Base-by-base conservation (phyloP, 2,329 filamentous ascomycete species). In the Rhinocladiella mackenziei region DNA sequence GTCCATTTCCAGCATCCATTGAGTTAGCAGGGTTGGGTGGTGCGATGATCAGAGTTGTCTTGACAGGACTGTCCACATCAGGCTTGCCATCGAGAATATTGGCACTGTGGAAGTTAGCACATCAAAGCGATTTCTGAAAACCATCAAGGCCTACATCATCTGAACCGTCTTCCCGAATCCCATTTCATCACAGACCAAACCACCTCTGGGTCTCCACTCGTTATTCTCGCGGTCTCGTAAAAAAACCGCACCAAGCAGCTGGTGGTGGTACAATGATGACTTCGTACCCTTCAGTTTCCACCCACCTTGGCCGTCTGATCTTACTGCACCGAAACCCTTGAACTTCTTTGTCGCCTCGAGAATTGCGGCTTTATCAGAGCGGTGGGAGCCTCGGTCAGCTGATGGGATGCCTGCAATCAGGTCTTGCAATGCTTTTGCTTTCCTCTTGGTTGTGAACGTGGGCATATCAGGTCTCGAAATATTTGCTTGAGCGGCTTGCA, bases 131-230 rank as follows among this genome's bases (percentile, higher is more conserved):
- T 34, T 19, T n/a, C n/a, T n/a, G n/a, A n/a, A 22, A 19, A 41
- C 23, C 26, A 19, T 26, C 30, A 10, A 26, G 4, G 40, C 55
- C 64, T 60, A 58, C 29, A 68, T 56, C 28, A 61, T 58, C 40
- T 63, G 61, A 2, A 66, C 57, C 0, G 65, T 67, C 47, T 69
- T 69, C 1, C 66, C 67, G 19, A 68, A 62, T 0, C 67, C 66
- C 66, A 69, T 69, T 7, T 61, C 58, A 39, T 70, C 66, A 20
- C 62, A 65, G 1, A 67, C 56, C 13, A 70, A 54, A 0, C 67
- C 66, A 4, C 66, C 67, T 11, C 38, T 47, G 1, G 65, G 62
- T 31, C 39, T 47, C 37, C 30, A 19, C 1, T 35, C 32, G 13
- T 40, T 37, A 29, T 38, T 47, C 33, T 58, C 50, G n/a, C 56